phyloP scores from a whole-genome alignment of 2,329 filamentous ascomycete genomes.

The Phaeoacremonium minimum region DNA sequence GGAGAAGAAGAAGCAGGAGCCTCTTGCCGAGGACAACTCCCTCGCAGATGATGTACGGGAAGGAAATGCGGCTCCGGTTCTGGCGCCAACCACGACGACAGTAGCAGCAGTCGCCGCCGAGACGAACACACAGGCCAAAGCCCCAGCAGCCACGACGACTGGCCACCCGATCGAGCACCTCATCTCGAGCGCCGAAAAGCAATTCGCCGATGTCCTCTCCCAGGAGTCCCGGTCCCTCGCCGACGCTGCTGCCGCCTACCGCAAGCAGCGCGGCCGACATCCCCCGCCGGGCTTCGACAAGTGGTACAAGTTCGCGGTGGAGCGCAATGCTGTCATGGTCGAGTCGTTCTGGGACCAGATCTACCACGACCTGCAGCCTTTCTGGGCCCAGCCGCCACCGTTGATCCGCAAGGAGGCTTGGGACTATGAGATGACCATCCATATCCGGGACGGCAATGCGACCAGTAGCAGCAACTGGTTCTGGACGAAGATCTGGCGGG shows the following conservation, averaged over 20 bases:
- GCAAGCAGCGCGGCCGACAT: conserved; percentile 51
- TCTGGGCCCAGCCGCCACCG: conserved; percentile 43
- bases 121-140: no score
- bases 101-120: conserved; percentile 1
- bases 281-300: conserved; percentile 60
- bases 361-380: conserved; percentile 57
- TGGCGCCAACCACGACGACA: background rate
- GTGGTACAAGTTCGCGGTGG: conserved; percentile 52
- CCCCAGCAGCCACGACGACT: background rate
- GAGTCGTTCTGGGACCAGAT: conserved; percentile 64
- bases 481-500: conserved; percentile 53
- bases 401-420: conserved; percentile 46
- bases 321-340: conserved; percentile 49
- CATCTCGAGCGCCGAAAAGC: conserved; percentile 38
- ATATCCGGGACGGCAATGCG: conserved; percentile 48
- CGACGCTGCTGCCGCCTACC: conserved; percentile 51
- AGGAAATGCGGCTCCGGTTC: background rate
- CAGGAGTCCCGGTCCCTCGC: conserved; percentile 43
- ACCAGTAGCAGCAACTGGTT: conserved; percentile 50
- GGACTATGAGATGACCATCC: conserved; percentile 59
- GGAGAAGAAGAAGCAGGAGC: background rate
- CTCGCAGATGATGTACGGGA: no score
- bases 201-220: conserved; percentile 34
- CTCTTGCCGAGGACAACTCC: no score
- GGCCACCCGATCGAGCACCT: conserved; percentile 47